These are phyloP conservation scores for Aspergillus calidoustus DNA, from an alignment of 2,329 filamentous ascomycete species.

Conservation along the genomic window DNA sequence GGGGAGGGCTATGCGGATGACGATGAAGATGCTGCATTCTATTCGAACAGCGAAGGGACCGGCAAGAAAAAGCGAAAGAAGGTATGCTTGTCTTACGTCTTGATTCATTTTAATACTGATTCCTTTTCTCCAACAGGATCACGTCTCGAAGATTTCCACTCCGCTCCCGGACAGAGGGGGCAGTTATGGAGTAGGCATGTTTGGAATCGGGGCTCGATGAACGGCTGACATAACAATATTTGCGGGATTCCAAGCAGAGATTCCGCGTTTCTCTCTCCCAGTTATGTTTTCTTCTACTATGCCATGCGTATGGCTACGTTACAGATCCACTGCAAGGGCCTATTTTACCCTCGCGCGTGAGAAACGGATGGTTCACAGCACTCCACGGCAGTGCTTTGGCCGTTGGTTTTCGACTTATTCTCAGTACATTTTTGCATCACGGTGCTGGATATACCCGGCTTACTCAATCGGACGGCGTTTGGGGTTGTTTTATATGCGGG, in stretches of 20 bases:
- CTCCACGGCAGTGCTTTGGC: constrained; percentile 18
- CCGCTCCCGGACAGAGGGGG: constrained; percentile 45
- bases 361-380: constrained; percentile 19
- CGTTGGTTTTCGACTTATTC: constrained; percentile 30
- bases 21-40: constrained; percentile 49
- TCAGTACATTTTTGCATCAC: constrained; percentile 51
- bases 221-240: constrained; percentile 19
- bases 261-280: constrained; percentile 17
- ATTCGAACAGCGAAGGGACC: constrained; percentile 49
- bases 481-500: constrained; percentile 29
- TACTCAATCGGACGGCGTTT: constrained; percentile 47
- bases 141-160: constrained; percentile 46
- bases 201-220: constrained; percentile 51
- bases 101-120: constrained; percentile 20
- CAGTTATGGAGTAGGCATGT: constrained; percentile 51
- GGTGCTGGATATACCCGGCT: constrained; percentile 56
- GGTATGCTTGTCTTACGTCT: constrained; percentile 35
- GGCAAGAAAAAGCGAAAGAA: constrained; percentile 56
- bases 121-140: constrained; percentile 37
- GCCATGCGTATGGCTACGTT: constrained; percentile 28
- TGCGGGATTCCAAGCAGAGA: constrained; percentile 28
- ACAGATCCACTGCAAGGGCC: constrained; percentile 25
- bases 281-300: constrained; percentile 24
- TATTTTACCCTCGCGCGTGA: constrained; percentile 9
- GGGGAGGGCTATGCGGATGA: constrained; percentile 56